A percentile compares a stretch with the other conserved stretches of the same genome.
Evolutionary conservation across 2,329 filamentous ascomycete genomes (phyloP).

Genomic region (Fusarium sp.): DNA sequence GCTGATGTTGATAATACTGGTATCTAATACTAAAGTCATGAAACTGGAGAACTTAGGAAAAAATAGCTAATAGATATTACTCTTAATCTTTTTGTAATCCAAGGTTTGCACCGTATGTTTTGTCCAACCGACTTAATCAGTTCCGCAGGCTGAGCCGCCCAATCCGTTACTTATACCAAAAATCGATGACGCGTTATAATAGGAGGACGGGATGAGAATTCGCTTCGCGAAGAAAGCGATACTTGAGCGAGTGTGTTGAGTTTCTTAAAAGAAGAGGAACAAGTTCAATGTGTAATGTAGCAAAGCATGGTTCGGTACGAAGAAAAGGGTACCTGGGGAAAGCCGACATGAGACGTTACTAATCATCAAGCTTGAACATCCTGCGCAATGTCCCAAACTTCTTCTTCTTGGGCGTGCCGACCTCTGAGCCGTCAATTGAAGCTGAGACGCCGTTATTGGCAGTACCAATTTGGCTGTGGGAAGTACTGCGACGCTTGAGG

Average conservation of each 20-base stretch:
- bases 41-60: neutral
- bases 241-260: conserved; percentile 10
- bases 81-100: conserved; percentile 1
- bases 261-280: neutral
- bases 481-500: conserved; percentile 50
- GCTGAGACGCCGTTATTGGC: conserved; percentile 2
- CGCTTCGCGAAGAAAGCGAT: neutral
- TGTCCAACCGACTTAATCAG: neutral
- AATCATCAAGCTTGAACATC: conserved; percentile 67
- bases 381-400: conserved; percentile 73
- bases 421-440: conserved; percentile 22
- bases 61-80: conserved; percentile 32
- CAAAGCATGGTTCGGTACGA: neutral
- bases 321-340: neutral
- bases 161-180: conserved; percentile 8
- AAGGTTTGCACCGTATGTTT: neutral
- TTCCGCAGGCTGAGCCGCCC: neutral
- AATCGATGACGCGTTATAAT: neutral
- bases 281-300: neutral
- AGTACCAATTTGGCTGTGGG: conserved; percentile 43
- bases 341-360: conserved; percentile 12
- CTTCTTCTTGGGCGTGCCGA: conserved; percentile 61
- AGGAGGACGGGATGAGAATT: neutral
- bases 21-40: conserved; percentile 5
- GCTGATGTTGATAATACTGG: neutral